Percentiles rank a stretch among this genome's conserved stretches.
phyloP scores from a whole-genome alignment of 1,284 basidiomycete species.

The Macrocystidia cucumis region DNA sequence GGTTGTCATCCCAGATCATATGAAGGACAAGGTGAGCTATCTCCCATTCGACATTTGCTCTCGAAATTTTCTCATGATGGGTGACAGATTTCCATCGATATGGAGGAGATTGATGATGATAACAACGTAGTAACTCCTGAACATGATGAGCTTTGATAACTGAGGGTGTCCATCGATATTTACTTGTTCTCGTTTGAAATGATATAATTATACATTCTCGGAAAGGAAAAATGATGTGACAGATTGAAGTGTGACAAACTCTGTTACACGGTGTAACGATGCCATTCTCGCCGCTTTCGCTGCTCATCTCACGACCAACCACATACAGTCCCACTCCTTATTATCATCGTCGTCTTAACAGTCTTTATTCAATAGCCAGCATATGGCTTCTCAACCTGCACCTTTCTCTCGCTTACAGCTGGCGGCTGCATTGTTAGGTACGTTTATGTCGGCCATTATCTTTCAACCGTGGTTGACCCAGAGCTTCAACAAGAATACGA shows the following conservation, averaged over 20 bases:
- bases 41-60: not conserved
- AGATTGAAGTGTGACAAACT: too few relatives aligned
- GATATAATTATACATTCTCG: too few relatives aligned
- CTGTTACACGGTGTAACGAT: too few relatives aligned
- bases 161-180: too few relatives aligned
- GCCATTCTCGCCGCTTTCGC: too few relatives aligned
- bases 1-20: slow-evolving; percentile 41
- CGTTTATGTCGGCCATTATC: slow-evolving; percentile 12
- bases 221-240: too few relatives aligned
- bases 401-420: slow-evolving; percentile 71
- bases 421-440: slow-evolving; percentile 73
- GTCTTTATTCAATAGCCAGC: too few relatives aligned
- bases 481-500: slow-evolving; percentile 59
- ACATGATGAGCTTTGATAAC: slow-evolving; percentile 37
- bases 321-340: too few relatives aligned
- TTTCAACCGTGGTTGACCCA: not conserved
- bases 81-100: slow-evolving; percentile 37
- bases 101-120: slow-evolving; percentile 64
- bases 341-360: too few relatives aligned
- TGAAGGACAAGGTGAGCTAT: slow-evolving; percentile 39
- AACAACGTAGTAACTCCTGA: slow-evolving; percentile 40
- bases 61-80: slow-evolving; percentile 6
- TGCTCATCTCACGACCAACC: too few relatives aligned
- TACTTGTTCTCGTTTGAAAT: not conserved
- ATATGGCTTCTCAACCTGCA: too few relatives aligned